Evolutionary conservation across 495 filamentous ascomycete genomes (phyloP), one percentile per base, ranked within the genome.

Genomic region (Annulohypoxylon moriforme): DNA sequence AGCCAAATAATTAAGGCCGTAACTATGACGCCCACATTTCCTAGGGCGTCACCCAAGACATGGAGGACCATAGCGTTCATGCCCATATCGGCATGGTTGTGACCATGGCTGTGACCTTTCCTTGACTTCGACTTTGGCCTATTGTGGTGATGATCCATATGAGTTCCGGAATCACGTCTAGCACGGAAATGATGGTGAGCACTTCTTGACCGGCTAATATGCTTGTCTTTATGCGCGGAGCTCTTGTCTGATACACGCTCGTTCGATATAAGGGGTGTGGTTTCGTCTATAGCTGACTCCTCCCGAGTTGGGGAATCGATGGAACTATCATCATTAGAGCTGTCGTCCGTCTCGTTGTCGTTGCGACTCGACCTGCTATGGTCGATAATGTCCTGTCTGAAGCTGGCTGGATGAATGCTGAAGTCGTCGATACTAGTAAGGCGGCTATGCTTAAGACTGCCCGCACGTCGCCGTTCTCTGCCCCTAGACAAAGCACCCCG

Each of bases 51-150:
- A 18, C 96, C 96, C 80, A 98, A 87, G 34, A 99, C 96, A 75
- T 99, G 96, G 6, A 99, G 87, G 79, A 99, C 90, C 80, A 99
- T 95, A 71, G 95, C 96, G 27, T 93, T 93, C 96, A 99, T 98
- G 81, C 97, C 97, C 78, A 98, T 92, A 73, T 98, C 96, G 33
- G 81, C 86, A 75, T 98, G 94, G 16, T 82, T 89, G 80, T 96
- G 93, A 25, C 89, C 86, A 69, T 90, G 87, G 10, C 89, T 85
- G 13, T 76, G 69, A 44, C 87, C 86, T 67, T 90, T 82, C 49
- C n/a, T 72, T 0, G 76, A 72, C 42, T 85, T 80, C 2, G 90
- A 85, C 71, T 89, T 90, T 0, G 94, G 91, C 57, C 94, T 88
- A 61, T 87, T 90, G 78, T 99, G 96, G 69, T 94, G 92, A 81